These are phyloP conservation scores for Tothia fuscella DNA, from an alignment of 2,329 filamentous ascomycete genomes.

Conservation along the genomic window DNA sequence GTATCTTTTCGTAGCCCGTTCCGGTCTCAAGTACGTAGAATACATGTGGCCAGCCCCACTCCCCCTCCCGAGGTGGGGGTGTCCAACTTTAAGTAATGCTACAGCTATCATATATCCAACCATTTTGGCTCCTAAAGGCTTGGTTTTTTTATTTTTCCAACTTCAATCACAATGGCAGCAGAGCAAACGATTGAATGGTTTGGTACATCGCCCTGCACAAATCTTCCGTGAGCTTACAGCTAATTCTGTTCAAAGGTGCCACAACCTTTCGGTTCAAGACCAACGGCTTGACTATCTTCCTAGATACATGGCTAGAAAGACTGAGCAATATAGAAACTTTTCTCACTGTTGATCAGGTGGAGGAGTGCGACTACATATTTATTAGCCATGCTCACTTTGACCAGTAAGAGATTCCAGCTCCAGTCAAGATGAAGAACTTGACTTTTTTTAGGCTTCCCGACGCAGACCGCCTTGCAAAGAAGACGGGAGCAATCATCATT, in stretches of 20 bases:
- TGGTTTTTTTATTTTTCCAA: too few species aligned
- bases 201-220: neutral
- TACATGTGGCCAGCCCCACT: too few species aligned
- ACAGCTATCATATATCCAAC: too few species aligned
- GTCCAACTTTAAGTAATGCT: too few species aligned
- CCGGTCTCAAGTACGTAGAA: too few species aligned
- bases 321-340: conserved; percentile 10
- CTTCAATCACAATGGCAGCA: too few species aligned
- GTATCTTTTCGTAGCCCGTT: too few species aligned
- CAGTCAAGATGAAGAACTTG: neutral
- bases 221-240: neutral
- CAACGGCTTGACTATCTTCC: conserved; percentile 13
- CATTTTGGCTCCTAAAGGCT: too few species aligned
- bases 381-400: conserved; percentile 19
- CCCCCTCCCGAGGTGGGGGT: too few species aligned
- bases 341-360: conserved; percentile 14
- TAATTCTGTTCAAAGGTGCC: conserved; percentile 8
- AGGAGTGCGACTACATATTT: conserved; percentile 18
- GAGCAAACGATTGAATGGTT: neutral
- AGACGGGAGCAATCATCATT: conserved; percentile 17
- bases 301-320: conserved; percentile 14
- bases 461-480: conserved; percentile 17
- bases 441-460: conserved; percentile 13
- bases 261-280: conserved; percentile 11
- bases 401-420: conserved; percentile 9